A percentile compares a stretch with the other conserved stretches of the same genome.
Conservation (phyloP, 768 basidiomycete species). For the Suillus cothurnatus region DNA sequence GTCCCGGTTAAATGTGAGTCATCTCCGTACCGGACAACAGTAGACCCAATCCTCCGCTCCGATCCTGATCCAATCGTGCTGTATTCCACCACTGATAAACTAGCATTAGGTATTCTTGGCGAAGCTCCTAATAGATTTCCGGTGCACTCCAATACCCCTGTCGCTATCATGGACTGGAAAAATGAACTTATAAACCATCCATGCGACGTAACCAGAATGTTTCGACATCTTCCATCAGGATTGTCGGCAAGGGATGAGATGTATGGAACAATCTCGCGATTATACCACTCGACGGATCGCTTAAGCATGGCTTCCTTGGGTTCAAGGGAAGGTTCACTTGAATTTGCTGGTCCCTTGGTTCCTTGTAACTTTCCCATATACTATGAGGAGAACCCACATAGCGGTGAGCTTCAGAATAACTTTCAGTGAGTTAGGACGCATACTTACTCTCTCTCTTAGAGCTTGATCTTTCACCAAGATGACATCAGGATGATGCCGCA, state of each 20-base stretch:
- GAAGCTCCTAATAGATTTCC: conserved; percentile 30
- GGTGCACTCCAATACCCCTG: conserved; percentile 39
- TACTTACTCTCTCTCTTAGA: conserved; percentile 63
- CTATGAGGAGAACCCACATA: conserved; percentile 34
- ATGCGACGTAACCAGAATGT: conserved; percentile 65
- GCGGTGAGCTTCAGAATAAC: not conserved
- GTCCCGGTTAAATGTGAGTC: not conserved
- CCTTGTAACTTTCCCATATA: conserved; percentile 67
- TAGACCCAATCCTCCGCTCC: not conserved
- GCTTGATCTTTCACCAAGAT: conserved; percentile 44
- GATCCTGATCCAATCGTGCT: not conserved
- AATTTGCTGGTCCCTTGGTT: conserved; percentile 18
- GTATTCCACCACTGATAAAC: not conserved
- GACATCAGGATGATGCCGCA: conserved; percentile 52
- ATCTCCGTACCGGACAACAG: not conserved
- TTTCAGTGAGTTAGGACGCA: not conserved
- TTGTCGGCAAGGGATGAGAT: conserved; percentile 34
- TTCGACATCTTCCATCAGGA: conserved; percentile 13
- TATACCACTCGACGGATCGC: conserved; percentile 68
- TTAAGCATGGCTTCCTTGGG: conserved; percentile 39
- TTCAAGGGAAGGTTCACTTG: conserved; percentile 30
- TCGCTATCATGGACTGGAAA: conserved; percentile 49
- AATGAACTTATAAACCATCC: conserved; percentile 64
- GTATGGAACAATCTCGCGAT: conserved; percentile 42
- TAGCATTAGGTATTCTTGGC: conserved; percentile 20